phyloP scores from a whole-genome alignment of 139 green algal genomes.

The Chlamydomonas eustigma region DNA sequence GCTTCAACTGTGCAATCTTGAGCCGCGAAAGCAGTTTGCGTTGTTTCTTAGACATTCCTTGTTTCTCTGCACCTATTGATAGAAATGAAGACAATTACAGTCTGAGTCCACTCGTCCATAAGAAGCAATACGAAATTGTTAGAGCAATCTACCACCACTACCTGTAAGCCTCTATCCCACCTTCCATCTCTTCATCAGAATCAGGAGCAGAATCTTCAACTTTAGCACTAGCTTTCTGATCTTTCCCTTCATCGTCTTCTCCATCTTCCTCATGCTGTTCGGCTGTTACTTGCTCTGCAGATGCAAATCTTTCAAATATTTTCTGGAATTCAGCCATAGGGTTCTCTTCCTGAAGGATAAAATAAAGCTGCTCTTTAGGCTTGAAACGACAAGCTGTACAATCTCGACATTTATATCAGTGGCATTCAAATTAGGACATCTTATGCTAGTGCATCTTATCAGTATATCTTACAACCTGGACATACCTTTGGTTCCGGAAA shows the following conservation, averaged over 20 bases:
- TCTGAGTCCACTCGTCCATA: too few species aligned
- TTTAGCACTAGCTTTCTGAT: conserved; percentile 26
- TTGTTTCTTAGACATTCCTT: conserved; percentile 77
- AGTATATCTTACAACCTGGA: neutral
- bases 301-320: conserved; percentile 67
- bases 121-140: too few species aligned
- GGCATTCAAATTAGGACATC: too few species aligned
- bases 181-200: neutral
- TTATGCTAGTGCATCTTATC: neutral
- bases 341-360: conserved; percentile 9
- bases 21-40: conserved; percentile 68
- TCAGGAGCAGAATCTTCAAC: neutral
- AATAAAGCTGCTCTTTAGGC: too few species aligned
- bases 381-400: too few species aligned
- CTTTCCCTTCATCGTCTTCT: conserved; percentile 33
- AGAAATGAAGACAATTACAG: too few species aligned
- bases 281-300: conserved; percentile 53
- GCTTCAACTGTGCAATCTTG: conserved; percentile 91
- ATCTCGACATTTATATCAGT: too few species aligned
- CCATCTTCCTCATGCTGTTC: conserved; percentile 40
- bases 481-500: neutral
- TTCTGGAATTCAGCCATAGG: conserved; percentile 55
- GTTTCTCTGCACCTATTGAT: conserved; percentile 19
- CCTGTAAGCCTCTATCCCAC: neutral
- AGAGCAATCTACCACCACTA: too few species aligned